These are phyloP conservation scores for Juglanconis oblonga DNA, from an alignment of 2,329 filamentous ascomycete species.

Conservation along the genomic window DNA sequence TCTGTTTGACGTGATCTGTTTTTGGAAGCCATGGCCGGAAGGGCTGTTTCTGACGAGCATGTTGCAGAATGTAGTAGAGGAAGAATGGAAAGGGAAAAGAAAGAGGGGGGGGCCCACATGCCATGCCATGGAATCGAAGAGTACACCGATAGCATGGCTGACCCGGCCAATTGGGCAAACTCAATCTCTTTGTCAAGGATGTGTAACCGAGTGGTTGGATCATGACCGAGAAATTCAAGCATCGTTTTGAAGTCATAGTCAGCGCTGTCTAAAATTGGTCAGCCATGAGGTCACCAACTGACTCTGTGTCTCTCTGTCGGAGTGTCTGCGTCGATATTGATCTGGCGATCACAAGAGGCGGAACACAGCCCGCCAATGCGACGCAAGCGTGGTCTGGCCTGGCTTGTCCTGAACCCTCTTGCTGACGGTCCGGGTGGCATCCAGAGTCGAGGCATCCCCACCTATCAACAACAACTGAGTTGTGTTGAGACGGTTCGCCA, in stretches of 20 bases:
- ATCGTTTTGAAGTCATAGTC: neutral
- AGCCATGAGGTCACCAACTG: neutral
- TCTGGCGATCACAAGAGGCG: neutral
- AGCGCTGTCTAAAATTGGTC: neutral
- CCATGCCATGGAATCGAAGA: neutral
- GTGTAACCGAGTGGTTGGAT: neutral
- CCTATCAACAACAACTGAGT: too few species aligned
- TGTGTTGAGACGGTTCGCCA: neutral
- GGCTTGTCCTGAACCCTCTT: neutral
- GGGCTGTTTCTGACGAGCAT: conserved; percentile 2
- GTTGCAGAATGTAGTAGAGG: neutral
- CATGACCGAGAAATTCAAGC: neutral
- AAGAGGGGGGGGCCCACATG: neutral
- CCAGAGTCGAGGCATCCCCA: too few species aligned
- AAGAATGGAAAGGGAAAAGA: neutral
- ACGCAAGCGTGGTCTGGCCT: neutral
- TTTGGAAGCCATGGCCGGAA: conserved; percentile 9
- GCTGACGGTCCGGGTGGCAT: neutral
- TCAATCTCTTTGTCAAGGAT: neutral
- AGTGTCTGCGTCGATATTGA: neutral
- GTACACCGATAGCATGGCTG: neutral
- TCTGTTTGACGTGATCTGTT: conserved; percentile 15
- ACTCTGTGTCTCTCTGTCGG: neutral
- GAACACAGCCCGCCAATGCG: too few species aligned
- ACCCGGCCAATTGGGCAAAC: neutral